Conservation (phyloP, 257 asterid species). For the Apocynum venetum region DNA sequence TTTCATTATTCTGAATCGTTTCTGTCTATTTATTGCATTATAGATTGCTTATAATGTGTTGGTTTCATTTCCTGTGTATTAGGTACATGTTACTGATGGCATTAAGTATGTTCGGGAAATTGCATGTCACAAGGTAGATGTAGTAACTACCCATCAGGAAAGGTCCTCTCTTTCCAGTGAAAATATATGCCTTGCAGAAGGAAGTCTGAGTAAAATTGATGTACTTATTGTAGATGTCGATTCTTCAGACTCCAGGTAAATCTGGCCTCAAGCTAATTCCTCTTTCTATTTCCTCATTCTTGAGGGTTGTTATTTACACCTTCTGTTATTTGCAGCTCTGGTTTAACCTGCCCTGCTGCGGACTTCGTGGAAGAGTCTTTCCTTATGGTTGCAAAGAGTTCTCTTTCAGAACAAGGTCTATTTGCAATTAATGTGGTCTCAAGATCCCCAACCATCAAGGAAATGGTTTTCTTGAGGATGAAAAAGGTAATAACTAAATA, state of each 20-base stretch:
- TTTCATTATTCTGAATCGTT: not conserved
- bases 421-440: conserved; percentile 79
- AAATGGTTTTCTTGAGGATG: conserved; percentile 52
- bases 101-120: conserved; percentile 50
- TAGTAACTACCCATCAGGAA: conserved; percentile 10
- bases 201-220: conserved; percentile 36
- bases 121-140: conserved; percentile 37
- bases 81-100: conserved; percentile 80
- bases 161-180: conserved; percentile 23
- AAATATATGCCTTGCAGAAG: conserved; percentile 26
- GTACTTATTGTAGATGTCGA: conserved; percentile 88
- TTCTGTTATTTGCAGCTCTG: conserved; percentile 52
- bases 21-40: not conserved
- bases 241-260: conserved; percentile 77
- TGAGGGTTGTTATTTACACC: conserved; percentile 8
- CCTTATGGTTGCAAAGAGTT: conserved; percentile 46
- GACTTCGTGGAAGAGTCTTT: conserved; percentile 81
- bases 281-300: conserved; percentile 1
- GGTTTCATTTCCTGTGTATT: not conserved
- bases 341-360: conserved; percentile 82
- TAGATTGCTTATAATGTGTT: not conserved
- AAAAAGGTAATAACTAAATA: conserved; percentile 47
- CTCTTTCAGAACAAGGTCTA: conserved; percentile 77
- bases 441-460: conserved; percentile 69
- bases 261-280: not conserved